Evolutionary conservation across 2,329 filamentous ascomycete genomes (phyloP), one percentile per base, ranked within the genome.

Genomic region (Ilyonectria robusta): DNA sequence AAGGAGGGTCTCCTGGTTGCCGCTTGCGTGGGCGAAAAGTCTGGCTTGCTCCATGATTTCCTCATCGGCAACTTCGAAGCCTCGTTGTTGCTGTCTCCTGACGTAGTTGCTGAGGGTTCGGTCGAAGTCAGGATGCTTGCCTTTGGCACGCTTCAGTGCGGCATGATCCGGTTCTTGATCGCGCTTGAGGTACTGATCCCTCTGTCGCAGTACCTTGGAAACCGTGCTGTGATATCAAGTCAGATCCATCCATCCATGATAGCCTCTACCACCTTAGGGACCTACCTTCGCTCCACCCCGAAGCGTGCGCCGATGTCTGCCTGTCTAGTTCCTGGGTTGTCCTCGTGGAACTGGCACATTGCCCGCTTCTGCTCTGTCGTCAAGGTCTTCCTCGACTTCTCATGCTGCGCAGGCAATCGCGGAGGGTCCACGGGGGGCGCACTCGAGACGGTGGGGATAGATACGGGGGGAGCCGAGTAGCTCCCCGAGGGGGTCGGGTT

Each of bases 301-400:
- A 99, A 99, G 79, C 94, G 91, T 66, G 92, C 92, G 82, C 96
- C 96, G 82, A 99, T 99, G 78, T 98, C 95, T 19, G 94, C 96
- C 83, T 99, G 96, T 82, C 97, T 97, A 51, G 94, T 91, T 55
- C 90, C 92, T 23, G 95, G 96, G 78, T 98, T 92, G 69, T 97
- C 92, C 78, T 96, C 93, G 75, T 95, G 93, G 80, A 95, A 98
- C 77, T 94, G 89, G 81, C 96, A 99, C 95, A 99, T 99, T 50
- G 90, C 89, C 72, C 94, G 89, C 70, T 96, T 92, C 79, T 98
- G 95, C 65, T 94, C 92, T 77, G 97, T 94, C 8, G 94, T 98
- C 74, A 99, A 85, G 1, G 95, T 98, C 81, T 94, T 94, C 73
- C 94, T 88, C 4, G 93, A 93, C 54, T 92, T 93, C 54, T 79